Percentiles rank a stretch among this genome's conserved stretches.
phyloP scores from a whole-genome alignment of 192 early-diverging fungal genomes.

The Entomortierella chlamydospora region DNA sequence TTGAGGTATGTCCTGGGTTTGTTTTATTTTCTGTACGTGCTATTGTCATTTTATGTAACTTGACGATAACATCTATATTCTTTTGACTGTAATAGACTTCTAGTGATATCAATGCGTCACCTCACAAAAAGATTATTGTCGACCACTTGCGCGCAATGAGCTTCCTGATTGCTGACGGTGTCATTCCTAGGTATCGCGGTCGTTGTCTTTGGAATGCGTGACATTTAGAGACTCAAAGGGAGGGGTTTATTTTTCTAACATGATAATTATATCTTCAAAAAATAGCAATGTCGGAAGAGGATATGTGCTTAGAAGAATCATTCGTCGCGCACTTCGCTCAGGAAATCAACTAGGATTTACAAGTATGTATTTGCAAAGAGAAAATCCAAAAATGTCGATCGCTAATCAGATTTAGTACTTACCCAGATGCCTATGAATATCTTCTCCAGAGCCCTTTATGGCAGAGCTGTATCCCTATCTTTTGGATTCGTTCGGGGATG shows the following conservation, averaged over 20 bases:
- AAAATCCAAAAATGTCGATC: not conserved
- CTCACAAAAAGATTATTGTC: conserved; percentile 68
- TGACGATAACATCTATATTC: not conserved
- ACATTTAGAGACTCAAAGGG: too few relatives aligned
- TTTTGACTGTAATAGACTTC: conserved; percentile 14
- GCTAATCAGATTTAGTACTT: not conserved
- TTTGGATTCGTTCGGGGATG: conserved; percentile 49
- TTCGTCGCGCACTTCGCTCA: conserved; percentile 66
- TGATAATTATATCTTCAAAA: too few relatives aligned
- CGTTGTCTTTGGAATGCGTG: too few relatives aligned
- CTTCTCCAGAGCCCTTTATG: conserved; percentile 61
- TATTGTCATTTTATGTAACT: too few relatives aligned
- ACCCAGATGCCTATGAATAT: not conserved
- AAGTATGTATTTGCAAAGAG: conserved; percentile 36
- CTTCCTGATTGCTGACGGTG: conserved; percentile 68
- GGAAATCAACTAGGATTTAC: conserved; percentile 66
- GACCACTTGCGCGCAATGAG: conserved; percentile 68
- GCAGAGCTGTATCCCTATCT: conserved; percentile 60
- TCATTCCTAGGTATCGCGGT: conserved; percentile 69
- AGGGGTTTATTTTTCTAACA: too few relatives aligned
- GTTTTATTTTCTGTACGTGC: too few relatives aligned
- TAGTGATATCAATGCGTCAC: conserved; percentile 44
- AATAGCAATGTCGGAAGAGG: conserved; percentile 64
- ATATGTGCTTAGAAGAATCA: conserved; percentile 70
- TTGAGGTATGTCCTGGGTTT: conserved; percentile 29